Evolutionary conservation across 2,329 filamentous ascomycete species (phyloP).

Genomic region (Lachnellula subtilissima): DNA sequence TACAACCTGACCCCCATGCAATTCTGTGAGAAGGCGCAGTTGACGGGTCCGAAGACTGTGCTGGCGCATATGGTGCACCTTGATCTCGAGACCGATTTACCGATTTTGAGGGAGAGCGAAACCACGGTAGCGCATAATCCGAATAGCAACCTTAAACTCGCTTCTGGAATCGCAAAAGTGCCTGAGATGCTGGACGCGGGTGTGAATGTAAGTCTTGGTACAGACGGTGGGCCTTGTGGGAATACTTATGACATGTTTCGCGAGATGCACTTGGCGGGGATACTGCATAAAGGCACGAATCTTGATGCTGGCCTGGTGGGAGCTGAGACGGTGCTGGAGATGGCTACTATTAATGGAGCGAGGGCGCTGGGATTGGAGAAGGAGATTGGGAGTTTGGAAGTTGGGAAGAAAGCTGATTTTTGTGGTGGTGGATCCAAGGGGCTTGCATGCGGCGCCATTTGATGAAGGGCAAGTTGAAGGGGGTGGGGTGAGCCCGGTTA

Average conservation of each 20-base stretch:
- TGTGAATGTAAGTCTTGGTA: conserved; percentile 46
- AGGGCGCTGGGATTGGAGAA: conserved; percentile 46
- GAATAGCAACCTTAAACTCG: conserved; percentile 48
- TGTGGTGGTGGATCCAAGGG: conserved; percentile 40
- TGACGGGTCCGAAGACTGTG: conserved; percentile 40
- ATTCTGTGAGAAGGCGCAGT: conserved; percentile 36
- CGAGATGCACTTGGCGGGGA: conserved; percentile 48
- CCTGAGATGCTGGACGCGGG: conserved; percentile 39
- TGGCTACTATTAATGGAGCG: conserved; percentile 49
- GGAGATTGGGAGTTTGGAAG: conserved; percentile 47
- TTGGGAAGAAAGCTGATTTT: conserved; percentile 56
- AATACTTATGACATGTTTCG: conserved; percentile 48
- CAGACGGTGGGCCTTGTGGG: conserved; percentile 49
- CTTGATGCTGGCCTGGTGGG: conserved; percentile 39
- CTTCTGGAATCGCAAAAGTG: conserved; percentile 44
- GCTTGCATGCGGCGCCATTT: conserved; percentile 33
- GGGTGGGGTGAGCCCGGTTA: conserved; percentile 36
- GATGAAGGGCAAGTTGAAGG: conserved; percentile 30
- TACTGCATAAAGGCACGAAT: conserved; percentile 42
- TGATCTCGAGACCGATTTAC: conserved; percentile 38
- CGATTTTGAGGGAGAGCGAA: conserved; percentile 35
- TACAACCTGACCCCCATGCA: conserved; percentile 41
- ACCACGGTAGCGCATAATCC: conserved; percentile 48
- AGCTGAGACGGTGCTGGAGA: conserved; percentile 43
- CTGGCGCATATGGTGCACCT: conserved; percentile 50